phyloP scores from a whole-genome alignment of 1,139 yeast species.

The Yamadazyma diospyri region DNA sequence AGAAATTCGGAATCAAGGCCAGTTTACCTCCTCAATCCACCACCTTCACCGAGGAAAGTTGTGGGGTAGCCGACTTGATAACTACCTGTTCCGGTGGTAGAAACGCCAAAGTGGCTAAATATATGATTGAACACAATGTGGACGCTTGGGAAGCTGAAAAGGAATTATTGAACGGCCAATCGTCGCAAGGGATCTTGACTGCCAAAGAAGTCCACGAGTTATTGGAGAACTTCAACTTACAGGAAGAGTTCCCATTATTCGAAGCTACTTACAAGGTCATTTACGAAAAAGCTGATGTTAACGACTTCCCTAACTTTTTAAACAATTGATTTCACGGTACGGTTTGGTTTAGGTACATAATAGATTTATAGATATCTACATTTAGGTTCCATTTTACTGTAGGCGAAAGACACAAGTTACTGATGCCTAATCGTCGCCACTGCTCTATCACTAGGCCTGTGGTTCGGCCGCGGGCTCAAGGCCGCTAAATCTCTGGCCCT shows the following conservation, averaged over 20 bases:
- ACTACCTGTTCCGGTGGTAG: slow-evolving; percentile 97
- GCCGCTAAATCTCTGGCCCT: neutral
- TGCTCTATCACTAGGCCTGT: too few species aligned
- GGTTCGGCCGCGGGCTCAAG: too few species aligned
- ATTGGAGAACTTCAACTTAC: slow-evolving; percentile 55
- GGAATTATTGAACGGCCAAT: slow-evolving; percentile 83
- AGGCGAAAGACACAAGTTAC: too few species aligned
- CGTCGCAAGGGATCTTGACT: slow-evolving; percentile 91
- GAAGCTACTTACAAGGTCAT: slow-evolving; percentile 81
- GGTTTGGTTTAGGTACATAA: slow-evolving; percentile 3
- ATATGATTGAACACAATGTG: slow-evolving; percentile 68
- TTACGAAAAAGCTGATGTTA: slow-evolving; percentile 53
- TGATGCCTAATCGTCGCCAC: too few species aligned
- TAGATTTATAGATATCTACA: slow-evolving; percentile 3
- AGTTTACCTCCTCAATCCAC: slow-evolving; percentile 64
- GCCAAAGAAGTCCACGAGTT: slow-evolving; percentile 87
- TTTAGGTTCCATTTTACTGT: too few species aligned
- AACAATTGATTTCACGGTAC: slow-evolving; percentile 14
- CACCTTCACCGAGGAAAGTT: slow-evolving; percentile 87
- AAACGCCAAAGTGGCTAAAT: slow-evolving; percentile 83
- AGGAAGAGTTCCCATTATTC: slow-evolving; percentile 80
- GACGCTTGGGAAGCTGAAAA: slow-evolving; percentile 78
- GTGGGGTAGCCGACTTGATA: slow-evolving; percentile 95
- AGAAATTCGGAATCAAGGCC: slow-evolving; percentile 65
- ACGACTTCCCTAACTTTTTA: slow-evolving; percentile 32